A percentile compares a stretch with the other conserved stretches of the same genome.
Evolutionary conservation across 169 alveolate species (phyloP).

Genomic region (Eimeria mitis): DNA sequence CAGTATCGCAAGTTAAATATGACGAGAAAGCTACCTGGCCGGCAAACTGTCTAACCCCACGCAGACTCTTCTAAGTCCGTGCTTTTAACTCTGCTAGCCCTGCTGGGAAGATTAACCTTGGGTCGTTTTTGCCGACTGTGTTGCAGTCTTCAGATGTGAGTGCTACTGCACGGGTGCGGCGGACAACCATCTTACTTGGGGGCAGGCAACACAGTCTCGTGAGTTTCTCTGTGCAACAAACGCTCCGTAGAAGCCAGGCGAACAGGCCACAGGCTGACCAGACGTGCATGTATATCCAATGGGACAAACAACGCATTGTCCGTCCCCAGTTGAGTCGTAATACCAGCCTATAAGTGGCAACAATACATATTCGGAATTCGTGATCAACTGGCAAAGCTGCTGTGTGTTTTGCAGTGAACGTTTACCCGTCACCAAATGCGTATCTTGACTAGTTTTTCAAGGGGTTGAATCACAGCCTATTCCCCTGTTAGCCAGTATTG

Average conservation of each 20-base stretch:
- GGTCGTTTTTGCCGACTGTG: neutral
- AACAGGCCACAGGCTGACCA: conserved; percentile 46
- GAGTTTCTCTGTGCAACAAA: conserved; percentile 16
- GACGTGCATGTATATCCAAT: conserved; percentile 52
- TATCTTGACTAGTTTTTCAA: neutral
- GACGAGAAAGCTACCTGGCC: neutral
- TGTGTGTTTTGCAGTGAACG: neutral
- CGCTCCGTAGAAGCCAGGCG: conserved; percentile 59
- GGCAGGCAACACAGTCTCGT: conserved; percentile 59
- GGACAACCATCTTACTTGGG: conserved; percentile 15
- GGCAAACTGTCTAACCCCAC: neutral
- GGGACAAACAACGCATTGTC: conserved; percentile 40
- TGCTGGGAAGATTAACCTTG: neutral
- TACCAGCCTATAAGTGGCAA: conserved; percentile 17
- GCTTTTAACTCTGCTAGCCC: too few relatives aligned
- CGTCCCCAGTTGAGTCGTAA: conserved; percentile 9
- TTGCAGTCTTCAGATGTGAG: neutral
- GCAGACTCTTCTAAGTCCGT: too few relatives aligned
- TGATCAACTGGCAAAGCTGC: neutral
- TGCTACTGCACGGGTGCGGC: too few relatives aligned
- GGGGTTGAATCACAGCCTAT: neutral
- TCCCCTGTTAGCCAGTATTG: neutral
- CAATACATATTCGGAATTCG: neutral
- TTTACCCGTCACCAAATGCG: neutral
- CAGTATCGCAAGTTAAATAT: neutral